Evolutionary conservation across 2,329 filamentous ascomycete species (phyloP), one percentile per base, ranked within the genome.

Genomic region (Neopestalotiopsis sp.): DNA sequence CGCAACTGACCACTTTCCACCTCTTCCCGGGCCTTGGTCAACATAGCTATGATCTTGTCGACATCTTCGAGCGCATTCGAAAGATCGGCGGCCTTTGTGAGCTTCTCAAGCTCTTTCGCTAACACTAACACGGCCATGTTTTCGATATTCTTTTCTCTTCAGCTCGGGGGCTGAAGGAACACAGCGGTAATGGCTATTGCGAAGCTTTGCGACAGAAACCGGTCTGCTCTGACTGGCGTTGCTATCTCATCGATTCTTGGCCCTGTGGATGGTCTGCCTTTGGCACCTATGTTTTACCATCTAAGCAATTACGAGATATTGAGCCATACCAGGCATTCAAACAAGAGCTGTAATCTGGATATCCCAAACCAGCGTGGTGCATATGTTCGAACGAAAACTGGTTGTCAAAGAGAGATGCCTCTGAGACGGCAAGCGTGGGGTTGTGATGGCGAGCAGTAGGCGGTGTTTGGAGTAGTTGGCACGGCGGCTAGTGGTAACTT

Each of bases 11-110:
- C 90, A 74, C 87, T 83, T 71, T 91, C 90, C 70, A 98, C 91
- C 72, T 89, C 86, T 71, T 94, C 90, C 68, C 94, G 88, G 53
- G 95, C 93, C 62, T 86, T 86, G 71, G 89, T 88, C 34, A 99
- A 89, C 68, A 93, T 81, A 71, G 94, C 89, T 73, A 99, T 94
- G 53, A 95, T 92, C 70, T 89, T 88, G 78, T 98, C 94, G 20
- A 97, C 92, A 86, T 97, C 91, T 42, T 89, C 83, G 69, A 97
- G 90, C 53, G 91, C 91, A 68, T 91, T 88, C 4, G 88, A 88
- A 59, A 95, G 87, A 76, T 91, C 91, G 40, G 90, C 89, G 71
- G 88, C 90, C 77, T 88, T 90, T 75, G 89, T 88, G 70, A 97
- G 89, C 75, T 90, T 89, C 73, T 90, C 87, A 73, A 96, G 88